These are phyloP conservation scores for Asparagopsis taxiformis DNA, from an alignment of 31 red algal species.

Conservation along the genomic window DNA sequence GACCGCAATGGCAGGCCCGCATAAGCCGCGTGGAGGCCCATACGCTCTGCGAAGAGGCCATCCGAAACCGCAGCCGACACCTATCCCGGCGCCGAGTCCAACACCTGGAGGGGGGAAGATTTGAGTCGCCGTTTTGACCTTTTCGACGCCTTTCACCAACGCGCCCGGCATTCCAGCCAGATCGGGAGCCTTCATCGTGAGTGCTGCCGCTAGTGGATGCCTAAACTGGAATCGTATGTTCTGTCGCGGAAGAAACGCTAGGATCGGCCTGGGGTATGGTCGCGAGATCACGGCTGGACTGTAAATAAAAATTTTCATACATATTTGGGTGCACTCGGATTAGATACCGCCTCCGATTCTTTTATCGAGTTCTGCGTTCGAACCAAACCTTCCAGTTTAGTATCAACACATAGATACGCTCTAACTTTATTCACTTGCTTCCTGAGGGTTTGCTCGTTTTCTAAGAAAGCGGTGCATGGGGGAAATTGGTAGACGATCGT, in stretches of 20 bases:
- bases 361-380: no score
- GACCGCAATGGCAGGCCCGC: constrained; percentile 45
- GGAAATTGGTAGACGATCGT: constrained; percentile 72
- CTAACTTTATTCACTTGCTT: background rate
- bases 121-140: constrained; percentile 31
- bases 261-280: no score
- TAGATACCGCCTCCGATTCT: no score
- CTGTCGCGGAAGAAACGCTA: no score
- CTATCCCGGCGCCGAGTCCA: constrained; percentile 61
- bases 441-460: constrained; percentile 11
- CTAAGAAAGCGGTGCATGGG: constrained; percentile 70
- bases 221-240: no score
- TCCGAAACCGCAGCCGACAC: constrained; percentile 71
- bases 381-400: no score
- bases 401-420: background rate
- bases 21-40: constrained; percentile 60
- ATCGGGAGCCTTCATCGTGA: no score
- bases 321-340: no score
- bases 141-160: constrained; percentile 28
- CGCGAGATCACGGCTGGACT: no score
- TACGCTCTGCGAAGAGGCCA: constrained; percentile 59
- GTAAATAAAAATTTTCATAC: no score
- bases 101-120: constrained; percentile 64
- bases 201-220: no score
- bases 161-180: constrained; percentile 44